Percentiles rank a stretch among this genome's conserved stretches.
Conservation (phyloP, 2,329 filamentous ascomycete species). For the Fusarium sp. region DNA sequence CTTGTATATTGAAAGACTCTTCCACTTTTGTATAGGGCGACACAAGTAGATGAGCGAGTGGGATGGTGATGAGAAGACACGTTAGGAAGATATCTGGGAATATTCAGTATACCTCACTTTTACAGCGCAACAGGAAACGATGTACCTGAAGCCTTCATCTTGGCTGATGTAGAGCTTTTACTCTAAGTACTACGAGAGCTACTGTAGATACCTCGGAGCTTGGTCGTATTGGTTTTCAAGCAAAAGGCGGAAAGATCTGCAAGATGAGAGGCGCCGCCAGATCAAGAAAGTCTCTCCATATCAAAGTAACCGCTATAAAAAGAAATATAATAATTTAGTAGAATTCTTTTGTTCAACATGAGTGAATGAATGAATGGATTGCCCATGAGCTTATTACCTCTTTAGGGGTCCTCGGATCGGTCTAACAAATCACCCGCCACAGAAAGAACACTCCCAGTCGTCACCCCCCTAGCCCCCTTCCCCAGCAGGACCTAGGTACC, state of each 20-base stretch:
- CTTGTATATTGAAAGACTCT: conserved; percentile 98
- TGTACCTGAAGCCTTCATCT: conserved; percentile 38
- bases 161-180: conserved; percentile 14
- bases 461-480: background rate
- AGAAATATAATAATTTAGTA: background rate
- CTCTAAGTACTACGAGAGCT: background rate
- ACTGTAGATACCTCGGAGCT: background rate
- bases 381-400: conserved; percentile 2
- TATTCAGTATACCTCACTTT: background rate
- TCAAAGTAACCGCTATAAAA: background rate
- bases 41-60: conserved; percentile 73
- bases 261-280: background rate
- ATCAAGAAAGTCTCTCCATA: background rate
- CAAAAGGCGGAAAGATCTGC: background rate
- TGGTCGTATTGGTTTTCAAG: background rate
- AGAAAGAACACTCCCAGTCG: background rate
- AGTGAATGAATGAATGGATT: background rate
- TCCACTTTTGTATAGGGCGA: conserved; percentile 97
- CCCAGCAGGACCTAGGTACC: background rate
- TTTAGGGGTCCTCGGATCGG: conserved; percentile 45
- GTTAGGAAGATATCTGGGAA: conserved; percentile 40
- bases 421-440: conserved; percentile 46
- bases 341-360: background rate
- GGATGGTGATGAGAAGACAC: conserved; percentile 63
- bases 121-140: background rate